A percentile compares a stretch with the other conserved stretches of the same genome.
These are phyloP conservation scores for Thielaviopsis euricoi DNA, from an alignment of 2,329 filamentous ascomycete species.

Conservation along the genomic window DNA sequence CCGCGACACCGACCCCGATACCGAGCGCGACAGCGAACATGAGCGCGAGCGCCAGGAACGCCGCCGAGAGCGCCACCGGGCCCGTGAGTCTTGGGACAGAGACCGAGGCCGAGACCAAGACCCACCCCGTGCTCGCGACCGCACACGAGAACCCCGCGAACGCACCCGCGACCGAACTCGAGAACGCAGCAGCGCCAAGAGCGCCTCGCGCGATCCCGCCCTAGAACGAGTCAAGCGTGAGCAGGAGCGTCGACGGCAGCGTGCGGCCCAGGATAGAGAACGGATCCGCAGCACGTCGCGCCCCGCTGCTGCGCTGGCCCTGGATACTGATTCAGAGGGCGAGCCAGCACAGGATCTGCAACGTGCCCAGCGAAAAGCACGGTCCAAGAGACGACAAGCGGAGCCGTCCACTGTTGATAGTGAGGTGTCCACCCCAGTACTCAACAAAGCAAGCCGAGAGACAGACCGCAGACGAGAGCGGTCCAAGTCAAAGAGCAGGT, in stretches of 20 bases:
- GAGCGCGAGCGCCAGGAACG: slow-evolving; percentile 4
- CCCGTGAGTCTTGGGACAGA: background rate
- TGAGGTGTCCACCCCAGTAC: background rate
- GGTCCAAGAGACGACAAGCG: background rate
- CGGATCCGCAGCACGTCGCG: slow-evolving; percentile 6
- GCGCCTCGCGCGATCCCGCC: background rate
- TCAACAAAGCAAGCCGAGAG: background rate
- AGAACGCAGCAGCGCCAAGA: background rate
- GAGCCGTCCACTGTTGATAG: background rate
- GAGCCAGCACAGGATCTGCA: slow-evolving; percentile 2
- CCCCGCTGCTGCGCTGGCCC: slow-evolving; percentile 6
- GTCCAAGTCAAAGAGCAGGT: background rate
- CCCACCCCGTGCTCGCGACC: background rate
- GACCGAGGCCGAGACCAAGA: background rate
- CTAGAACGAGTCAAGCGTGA: slow-evolving; percentile 9
- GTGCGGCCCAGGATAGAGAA: slow-evolving; percentile 13
- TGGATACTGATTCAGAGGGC: slow-evolving; percentile 7
- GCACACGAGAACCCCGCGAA: background rate
- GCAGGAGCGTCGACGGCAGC: slow-evolving; percentile 14
- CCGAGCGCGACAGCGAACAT: background rate
- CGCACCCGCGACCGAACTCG: background rate
- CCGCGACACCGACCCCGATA: slow-evolving; percentile 1
- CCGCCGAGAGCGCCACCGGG: background rate
- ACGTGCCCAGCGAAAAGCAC: background rate
- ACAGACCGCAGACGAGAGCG: background rate